Percentiles rank a stretch among this genome's conserved stretches.
phyloP scores from a whole-genome alignment of 495 filamentous ascomycete species.

The Hypomontagnella monticulosa region DNA sequence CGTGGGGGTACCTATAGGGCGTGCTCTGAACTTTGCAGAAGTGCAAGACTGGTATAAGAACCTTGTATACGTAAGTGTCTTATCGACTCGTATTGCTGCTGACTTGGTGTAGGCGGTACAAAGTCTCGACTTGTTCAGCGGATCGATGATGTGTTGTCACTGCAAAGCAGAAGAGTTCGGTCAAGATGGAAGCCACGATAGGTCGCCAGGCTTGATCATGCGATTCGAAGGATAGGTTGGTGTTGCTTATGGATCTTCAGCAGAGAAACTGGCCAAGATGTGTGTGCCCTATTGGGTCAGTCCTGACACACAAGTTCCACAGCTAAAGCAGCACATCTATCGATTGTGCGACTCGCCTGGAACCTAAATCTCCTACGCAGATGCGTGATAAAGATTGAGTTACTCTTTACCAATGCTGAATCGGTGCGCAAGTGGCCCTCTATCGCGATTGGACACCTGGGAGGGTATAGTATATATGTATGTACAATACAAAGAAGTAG shows the following conservation, averaged over 20 bases:
- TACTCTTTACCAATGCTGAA: constrained; percentile 15
- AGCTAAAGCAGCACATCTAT: constrained; percentile 23
- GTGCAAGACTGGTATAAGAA: background rate
- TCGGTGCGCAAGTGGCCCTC: background rate
- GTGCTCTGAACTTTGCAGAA: background rate
- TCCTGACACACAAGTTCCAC: constrained; percentile 27
- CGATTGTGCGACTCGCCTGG: background rate
- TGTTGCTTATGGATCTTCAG: constrained; percentile 33
- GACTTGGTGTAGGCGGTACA: constrained; percentile 15
- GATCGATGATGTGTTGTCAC: constrained; percentile 41
- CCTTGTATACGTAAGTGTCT: constrained; percentile 3
- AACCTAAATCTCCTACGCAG: background rate
- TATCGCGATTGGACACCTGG: constrained; percentile 25
- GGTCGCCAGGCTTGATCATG: constrained; percentile 31
- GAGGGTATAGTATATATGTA: background rate
- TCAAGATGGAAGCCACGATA: constrained; percentile 35
- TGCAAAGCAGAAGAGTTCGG: constrained; percentile 30
- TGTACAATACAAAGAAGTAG: constrained; percentile 1
- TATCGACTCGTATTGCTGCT: constrained; percentile 9
- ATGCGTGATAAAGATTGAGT: constrained; percentile 34
- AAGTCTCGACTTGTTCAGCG: constrained; percentile 16
- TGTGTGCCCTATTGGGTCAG: constrained; percentile 27
- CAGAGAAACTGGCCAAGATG: constrained; percentile 4
- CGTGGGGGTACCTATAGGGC: background rate
- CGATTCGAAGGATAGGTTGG: constrained; percentile 26